phyloP scores from a whole-genome alignment of 441 rosid species.

The Macaranga tanarius region DNA sequence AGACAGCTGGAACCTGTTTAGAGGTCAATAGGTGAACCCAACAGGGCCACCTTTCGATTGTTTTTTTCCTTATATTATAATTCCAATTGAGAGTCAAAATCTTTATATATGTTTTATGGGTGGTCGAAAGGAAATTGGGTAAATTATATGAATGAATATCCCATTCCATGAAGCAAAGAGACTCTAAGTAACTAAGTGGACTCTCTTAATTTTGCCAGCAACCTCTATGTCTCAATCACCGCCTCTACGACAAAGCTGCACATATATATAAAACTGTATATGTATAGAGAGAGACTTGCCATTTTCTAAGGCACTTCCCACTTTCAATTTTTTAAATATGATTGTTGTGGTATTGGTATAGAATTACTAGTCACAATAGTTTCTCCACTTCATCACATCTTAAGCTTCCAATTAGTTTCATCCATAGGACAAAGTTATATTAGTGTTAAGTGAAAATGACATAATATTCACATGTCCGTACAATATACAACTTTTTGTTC shows the following conservation, averaged over 20 bases:
- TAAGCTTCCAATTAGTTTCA: constrained; percentile 8
- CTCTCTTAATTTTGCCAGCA: constrained; percentile 9
- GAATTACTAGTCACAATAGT: constrained; percentile 43
- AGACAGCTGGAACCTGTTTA: constrained; percentile 20
- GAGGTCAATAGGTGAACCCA: background rate
- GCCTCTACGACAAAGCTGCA: background rate
- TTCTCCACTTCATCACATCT: constrained; percentile 33
- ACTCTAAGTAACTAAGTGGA: constrained; percentile 39
- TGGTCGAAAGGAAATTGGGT: constrained; percentile 21
- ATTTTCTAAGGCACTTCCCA: constrained; percentile 26
- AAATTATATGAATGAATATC: constrained; percentile 23
- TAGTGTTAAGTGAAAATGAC: background rate
- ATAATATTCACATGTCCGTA: too few species aligned
- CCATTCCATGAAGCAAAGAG: constrained; percentile 29
- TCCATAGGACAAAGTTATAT: background rate
- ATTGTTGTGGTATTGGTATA: constrained; percentile 47
- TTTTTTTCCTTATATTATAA: background rate
- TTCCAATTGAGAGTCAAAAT: constrained; percentile 9
- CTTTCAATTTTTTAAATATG: constrained; percentile 29
- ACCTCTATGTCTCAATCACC: constrained; percentile 1
- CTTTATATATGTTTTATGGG: background rate
- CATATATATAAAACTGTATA: background rate
- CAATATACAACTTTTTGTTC: too few species aligned
- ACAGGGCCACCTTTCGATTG: too few species aligned
- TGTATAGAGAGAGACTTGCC: background rate